These are phyloP conservation scores for Babesia ovis DNA, from an alignment of 169 alveolate genomes.

Conservation along the genomic window DNA sequence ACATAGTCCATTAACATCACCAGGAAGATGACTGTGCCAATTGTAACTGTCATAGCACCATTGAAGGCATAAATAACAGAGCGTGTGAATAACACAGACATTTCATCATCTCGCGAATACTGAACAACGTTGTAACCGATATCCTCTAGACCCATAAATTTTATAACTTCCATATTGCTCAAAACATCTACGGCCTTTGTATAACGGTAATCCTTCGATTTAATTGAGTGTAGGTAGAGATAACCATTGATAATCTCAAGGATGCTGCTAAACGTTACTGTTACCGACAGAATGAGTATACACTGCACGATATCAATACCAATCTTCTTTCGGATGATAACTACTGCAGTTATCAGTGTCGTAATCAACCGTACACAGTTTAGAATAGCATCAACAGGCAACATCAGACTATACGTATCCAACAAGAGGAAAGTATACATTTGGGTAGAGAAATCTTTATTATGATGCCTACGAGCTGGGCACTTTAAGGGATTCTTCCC, in stretches of 20 bases:
- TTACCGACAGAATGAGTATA: not conserved
- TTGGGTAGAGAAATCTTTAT: constrained; percentile 45
- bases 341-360: not conserved
- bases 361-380: constrained; percentile 18
- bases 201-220: constrained; percentile 47
- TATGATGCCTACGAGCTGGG: constrained; percentile 53
- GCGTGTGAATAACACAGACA: constrained; percentile 27
- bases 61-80: constrained; percentile 27
- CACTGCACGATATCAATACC: not conserved
- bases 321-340: not conserved
- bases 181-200: constrained; percentile 39
- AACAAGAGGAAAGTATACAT: constrained; percentile 37
- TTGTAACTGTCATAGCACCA: constrained; percentile 1
- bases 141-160: constrained; percentile 41
- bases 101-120: constrained; percentile 41
- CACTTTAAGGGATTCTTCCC: constrained; percentile 40
- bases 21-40: constrained; percentile 6
- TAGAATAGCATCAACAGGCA: constrained; percentile 39
- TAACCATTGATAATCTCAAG: constrained; percentile 49
- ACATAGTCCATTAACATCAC: constrained; percentile 23
- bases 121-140: constrained; percentile 44
- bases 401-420: constrained; percentile 32
- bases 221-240: constrained; percentile 22
- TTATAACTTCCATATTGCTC: constrained; percentile 18
- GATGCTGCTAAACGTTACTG: constrained; percentile 11